Evolutionary conservation across 2,329 filamentous ascomycete species (phyloP).

Genomic region (Aureobasidium sp.): DNA sequence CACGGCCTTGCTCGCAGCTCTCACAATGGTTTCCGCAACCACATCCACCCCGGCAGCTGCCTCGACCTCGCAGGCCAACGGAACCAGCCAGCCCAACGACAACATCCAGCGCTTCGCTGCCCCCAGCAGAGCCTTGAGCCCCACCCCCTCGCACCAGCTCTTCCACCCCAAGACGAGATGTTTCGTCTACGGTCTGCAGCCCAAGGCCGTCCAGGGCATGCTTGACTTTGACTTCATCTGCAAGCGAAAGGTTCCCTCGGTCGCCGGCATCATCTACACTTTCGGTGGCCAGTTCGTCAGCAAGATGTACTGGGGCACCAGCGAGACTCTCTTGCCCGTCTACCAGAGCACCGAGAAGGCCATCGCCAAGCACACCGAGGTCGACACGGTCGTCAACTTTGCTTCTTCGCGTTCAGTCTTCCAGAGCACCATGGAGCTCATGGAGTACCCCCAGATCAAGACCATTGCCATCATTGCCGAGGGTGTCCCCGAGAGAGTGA

Average conservation of each 20-base stretch:
- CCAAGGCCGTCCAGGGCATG: slow-evolving; percentile 58
- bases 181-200: slow-evolving; percentile 99
- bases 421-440: slow-evolving; percentile 96
- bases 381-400: slow-evolving; percentile 98
- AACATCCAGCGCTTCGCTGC: slow-evolving; percentile 96
- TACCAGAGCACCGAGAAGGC: slow-evolving; percentile 94
- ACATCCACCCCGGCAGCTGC: slow-evolving; percentile 22
- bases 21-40: slow-evolving; percentile 34
- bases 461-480: slow-evolving; percentile 99
- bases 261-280: slow-evolving; percentile 99
- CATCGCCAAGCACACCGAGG: slow-evolving; percentile 91
- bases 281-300: slow-evolving; percentile 99
- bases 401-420: slow-evolving; percentile 98
- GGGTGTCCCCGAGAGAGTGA: slow-evolving; percentile 94
- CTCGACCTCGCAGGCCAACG: slow-evolving; percentile 22
- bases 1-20: slow-evolving; percentile 19
- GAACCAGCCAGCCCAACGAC: slow-evolving; percentile 61
- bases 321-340: slow-evolving; percentile 95
- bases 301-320: slow-evolving; percentile 99
- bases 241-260: slow-evolving; percentile 93
- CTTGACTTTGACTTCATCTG: slow-evolving; percentile 99
- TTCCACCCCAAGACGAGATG: slow-evolving; percentile 99
- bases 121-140: slow-evolving; percentile 86
- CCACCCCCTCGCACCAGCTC: slow-evolving; percentile 77
- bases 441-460: slow-evolving; percentile 95